These are phyloP conservation scores for Nemania bipapillata DNA, from an alignment of 2,329 filamentous ascomycete species.

Conservation along the genomic window DNA sequence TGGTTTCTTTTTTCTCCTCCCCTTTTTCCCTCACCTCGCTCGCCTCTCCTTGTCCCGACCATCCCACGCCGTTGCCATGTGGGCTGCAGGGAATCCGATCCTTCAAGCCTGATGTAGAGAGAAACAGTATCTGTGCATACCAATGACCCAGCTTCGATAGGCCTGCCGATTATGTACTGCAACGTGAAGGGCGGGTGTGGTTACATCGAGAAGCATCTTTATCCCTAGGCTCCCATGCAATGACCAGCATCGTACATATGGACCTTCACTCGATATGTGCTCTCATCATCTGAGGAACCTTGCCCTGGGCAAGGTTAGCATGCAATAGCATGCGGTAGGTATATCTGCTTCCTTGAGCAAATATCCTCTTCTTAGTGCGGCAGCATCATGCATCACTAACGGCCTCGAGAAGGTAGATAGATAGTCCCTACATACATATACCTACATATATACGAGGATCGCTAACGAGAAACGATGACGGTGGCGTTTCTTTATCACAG, in stretches of 20 bases:
- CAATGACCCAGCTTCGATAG: constrained; percentile 18
- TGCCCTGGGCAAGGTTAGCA: constrained; percentile 21
- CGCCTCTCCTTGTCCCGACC: constrained; percentile 19
- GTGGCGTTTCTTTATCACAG: constrained; percentile 12
- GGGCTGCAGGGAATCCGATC: constrained; percentile 32
- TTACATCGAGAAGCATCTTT: constrained; percentile 26
- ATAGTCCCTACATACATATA: no score
- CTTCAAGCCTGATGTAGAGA: constrained; percentile 18
- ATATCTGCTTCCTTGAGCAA: constrained; percentile 5
- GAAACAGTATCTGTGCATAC: constrained; percentile 22
- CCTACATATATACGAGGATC: no score
- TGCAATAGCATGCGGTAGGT: constrained; percentile 14
- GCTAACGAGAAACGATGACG: background rate
- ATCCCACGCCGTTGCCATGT: constrained; percentile 36
- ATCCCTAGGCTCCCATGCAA: constrained; percentile 18
- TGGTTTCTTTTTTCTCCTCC: constrained; percentile 11
- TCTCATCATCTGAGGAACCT: constrained; percentile 21
- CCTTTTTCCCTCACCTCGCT: constrained; percentile 18
- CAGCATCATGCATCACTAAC: constrained; percentile 13
- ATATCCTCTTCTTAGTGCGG: constrained; percentile 4
- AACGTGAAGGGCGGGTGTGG: constrained; percentile 17
- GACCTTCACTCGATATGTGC: background rate
- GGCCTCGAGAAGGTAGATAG: constrained; percentile 1
- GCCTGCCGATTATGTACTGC: constrained; percentile 14
- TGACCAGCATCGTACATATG: constrained; percentile 19